Evolutionary conservation across 768 basidiomycete genomes (phyloP), one percentile per base, ranked within the genome.

Genomic region (Gymnopilus dilepis): DNA sequence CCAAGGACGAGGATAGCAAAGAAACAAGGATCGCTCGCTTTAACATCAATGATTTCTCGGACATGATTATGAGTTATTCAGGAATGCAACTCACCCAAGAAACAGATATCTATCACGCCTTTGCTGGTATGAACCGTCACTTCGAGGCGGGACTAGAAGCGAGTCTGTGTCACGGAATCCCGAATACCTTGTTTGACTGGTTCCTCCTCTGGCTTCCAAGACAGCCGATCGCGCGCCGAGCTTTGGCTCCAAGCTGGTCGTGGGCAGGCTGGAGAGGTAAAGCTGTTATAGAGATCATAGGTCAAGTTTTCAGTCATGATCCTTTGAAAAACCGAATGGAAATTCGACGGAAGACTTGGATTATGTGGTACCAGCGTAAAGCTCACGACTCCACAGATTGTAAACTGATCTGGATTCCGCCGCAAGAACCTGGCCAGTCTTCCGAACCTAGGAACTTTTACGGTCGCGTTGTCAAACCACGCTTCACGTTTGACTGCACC

Each of bases 401-500:
- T 12, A 34, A 34, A 34, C 33, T 34, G 6, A 12, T 34, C 33
- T 45, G 43, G 43, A 12, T 2, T 21, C 43, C 43, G 9, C n/a
- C 19, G 43, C 12, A 45, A 19, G 9, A 45, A 45, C 9, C 43
- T 4, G 24, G 43, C 12, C 12, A 19, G n/a, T n/a, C 43, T 19
- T 45, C 43, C 19, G 33, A 34, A 12, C 2, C 43, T 9, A n/a
- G 19, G 15, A 42, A 28, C 58, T 50, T 51, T 17, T 59, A 56
- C 28, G 60, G 48, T 11, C 12, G 26, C 42, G 19, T 4, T 19
- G 42, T 33, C 4, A 5, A 57, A 34, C 13, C 17, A 19, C 47
- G 41, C 26, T 54, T 60, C 28, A 17, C 52, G 7, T 31, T 60
- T 38, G 59, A 60, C 34, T 60, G 59, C 17, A 38, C 33, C 22